Conservation (phyloP, 1,139 yeast genomes). For the Candida labiduridarum region DNA sequence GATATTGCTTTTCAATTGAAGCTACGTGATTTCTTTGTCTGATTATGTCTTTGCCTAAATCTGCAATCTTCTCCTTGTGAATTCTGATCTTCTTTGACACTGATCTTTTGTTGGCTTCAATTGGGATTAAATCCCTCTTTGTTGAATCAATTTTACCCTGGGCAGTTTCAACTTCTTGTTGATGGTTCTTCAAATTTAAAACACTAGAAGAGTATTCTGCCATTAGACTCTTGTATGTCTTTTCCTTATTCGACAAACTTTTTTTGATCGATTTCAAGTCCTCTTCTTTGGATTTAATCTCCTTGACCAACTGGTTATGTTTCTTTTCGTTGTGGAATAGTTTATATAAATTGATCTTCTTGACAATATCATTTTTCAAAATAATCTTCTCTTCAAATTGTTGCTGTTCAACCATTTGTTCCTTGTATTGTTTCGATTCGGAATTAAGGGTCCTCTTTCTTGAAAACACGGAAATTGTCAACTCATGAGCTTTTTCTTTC, state of each 20-base stretch:
- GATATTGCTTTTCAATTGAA: slow-evolving; percentile 50
- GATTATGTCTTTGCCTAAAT: slow-evolving; percentile 52
- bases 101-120: slow-evolving; percentile 55
- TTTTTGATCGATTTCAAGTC: slow-evolving; percentile 32
- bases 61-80: slow-evolving; percentile 54
- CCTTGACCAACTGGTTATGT: slow-evolving; percentile 33
- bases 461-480: slow-evolving; percentile 65
- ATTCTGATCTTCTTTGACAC: slow-evolving; percentile 49
- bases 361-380: slow-evolving; percentile 49
- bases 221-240: slow-evolving; percentile 32
- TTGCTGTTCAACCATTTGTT: slow-evolving; percentile 74
- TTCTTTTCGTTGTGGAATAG: slow-evolving; percentile 65
- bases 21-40: slow-evolving; percentile 52
- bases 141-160: slow-evolving; percentile 41
- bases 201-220: slow-evolving; percentile 51
- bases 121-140: slow-evolving; percentile 56
- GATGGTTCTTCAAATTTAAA: slow-evolving; percentile 43
- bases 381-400: slow-evolving; percentile 59
- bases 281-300: slow-evolving; percentile 25
- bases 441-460: slow-evolving; percentile 72
- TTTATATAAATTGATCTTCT: slow-evolving; percentile 60
- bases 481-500: slow-evolving; percentile 67
- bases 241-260: slow-evolving; percentile 25
- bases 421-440: slow-evolving; percentile 79
- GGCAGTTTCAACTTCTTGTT: slow-evolving; percentile 38